These are phyloP conservation scores for Leccinum subspadiceum DNA, from an alignment of 1,284 basidiomycete genomes.

Conservation along the genomic window DNA sequence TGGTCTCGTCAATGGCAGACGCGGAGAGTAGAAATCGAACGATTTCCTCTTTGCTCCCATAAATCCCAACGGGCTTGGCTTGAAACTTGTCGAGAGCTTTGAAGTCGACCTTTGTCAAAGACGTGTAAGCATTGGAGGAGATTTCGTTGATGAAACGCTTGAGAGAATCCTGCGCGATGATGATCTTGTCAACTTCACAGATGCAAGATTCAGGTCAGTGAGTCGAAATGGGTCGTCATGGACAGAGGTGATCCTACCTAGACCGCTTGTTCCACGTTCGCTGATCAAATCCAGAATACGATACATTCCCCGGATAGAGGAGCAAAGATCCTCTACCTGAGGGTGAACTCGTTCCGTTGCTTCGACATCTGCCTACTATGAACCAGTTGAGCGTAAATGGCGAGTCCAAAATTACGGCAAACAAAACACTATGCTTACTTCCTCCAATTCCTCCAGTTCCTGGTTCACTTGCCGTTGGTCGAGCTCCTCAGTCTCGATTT, in stretches of 20 bases:
- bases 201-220: conserved; percentile 3
- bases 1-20: conserved; percentile 35
- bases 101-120: conserved; percentile 55
- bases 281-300: conserved; percentile 55
- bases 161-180: conserved; percentile 51
- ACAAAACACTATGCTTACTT: conserved; percentile 4
- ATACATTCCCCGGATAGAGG: conserved; percentile 43
- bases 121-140: conserved; percentile 46
- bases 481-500: conserved; percentile 17
- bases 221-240: not conserved
- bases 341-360: conserved; percentile 1
- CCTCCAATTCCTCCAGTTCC: conserved; percentile 5
- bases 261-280: conserved; percentile 50
- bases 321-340: conserved; percentile 28
- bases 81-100: conserved; percentile 42
- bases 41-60: conserved; percentile 51
- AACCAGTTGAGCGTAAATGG: not conserved
- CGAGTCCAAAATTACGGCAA: not conserved
- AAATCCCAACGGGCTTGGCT: conserved; percentile 52
- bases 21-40: conserved; percentile 41
- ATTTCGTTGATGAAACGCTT: conserved; percentile 45
- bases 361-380: conserved; percentile 21
- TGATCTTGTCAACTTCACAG: conserved; percentile 53
- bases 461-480: conserved; percentile 9
- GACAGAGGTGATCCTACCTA: conserved; percentile 37